Conservation (phyloP, 371 early-diverging fungal species). For the Mucor ambiguus region DNA sequence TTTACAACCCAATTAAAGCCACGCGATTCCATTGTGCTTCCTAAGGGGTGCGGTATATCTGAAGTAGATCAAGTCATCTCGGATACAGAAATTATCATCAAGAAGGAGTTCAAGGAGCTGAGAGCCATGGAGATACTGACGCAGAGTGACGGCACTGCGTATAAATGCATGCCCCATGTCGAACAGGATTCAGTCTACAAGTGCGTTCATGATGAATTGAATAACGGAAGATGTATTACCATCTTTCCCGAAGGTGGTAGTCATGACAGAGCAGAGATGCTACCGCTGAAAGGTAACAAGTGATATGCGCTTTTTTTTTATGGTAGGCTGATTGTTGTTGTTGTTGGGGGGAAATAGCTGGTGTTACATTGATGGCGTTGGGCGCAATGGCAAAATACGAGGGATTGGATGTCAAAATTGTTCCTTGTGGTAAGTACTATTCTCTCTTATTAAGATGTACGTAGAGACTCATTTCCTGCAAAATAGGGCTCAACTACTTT, state of each 20-base stretch:
- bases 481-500: slow-evolving; percentile 86
- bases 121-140: slow-evolving; percentile 43
- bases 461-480: background rate
- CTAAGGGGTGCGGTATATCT: slow-evolving; percentile 57
- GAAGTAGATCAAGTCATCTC: slow-evolving; percentile 74
- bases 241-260: slow-evolving; percentile 97
- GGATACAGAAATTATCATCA: slow-evolving; percentile 74
- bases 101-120: slow-evolving; percentile 51
- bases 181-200: slow-evolving; percentile 84
- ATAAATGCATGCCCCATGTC: slow-evolving; percentile 80
- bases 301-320: background rate
- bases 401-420: slow-evolving; percentile 82
- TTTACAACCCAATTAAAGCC: slow-evolving; percentile 69
- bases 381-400: slow-evolving; percentile 87
- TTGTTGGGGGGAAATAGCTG: slow-evolving; percentile 47
- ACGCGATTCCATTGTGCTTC: slow-evolving; percentile 58
- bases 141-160: slow-evolving; percentile 37
- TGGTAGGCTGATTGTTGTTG: background rate
- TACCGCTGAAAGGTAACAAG: slow-evolving; percentile 84
- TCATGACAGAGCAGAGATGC: slow-evolving; percentile 90
- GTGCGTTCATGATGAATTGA: slow-evolving; percentile 74
- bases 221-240: slow-evolving; percentile 79
- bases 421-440: slow-evolving; percentile 69
- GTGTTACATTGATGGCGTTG: slow-evolving; percentile 89
- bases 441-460: background rate